Evolutionary conservation across 768 basidiomycete species (phyloP).

Genomic region (Boletus sp.): DNA sequence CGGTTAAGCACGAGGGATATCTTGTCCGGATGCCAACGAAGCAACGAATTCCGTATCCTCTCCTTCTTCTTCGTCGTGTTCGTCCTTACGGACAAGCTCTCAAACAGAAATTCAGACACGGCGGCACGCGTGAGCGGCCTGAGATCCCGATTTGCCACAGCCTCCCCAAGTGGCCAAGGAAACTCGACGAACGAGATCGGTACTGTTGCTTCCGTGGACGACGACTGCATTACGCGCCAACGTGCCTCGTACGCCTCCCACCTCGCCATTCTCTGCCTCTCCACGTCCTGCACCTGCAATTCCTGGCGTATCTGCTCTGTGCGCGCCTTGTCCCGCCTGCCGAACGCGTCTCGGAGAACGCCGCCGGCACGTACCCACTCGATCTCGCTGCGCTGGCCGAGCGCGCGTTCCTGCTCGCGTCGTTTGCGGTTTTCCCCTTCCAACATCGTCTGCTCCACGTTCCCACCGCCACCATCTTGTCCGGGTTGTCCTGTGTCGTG

Average conservation of each 20-base stretch:
- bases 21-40: conserved; percentile 74
- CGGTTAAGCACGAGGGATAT: conserved; percentile 40
- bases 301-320: conserved; percentile 50
- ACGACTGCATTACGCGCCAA: conserved; percentile 44
- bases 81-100: conserved; percentile 41
- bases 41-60: conserved; percentile 54
- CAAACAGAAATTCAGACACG: conserved; percentile 52
- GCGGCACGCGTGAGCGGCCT: conserved; percentile 37
- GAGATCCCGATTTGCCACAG: conserved; percentile 19
- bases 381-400: conserved; percentile 49
- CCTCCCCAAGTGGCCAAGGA: conserved; percentile 56
- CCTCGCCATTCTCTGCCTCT: conserved; percentile 35
- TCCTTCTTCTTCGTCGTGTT: conserved; percentile 47
- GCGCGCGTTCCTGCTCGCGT: conserved; percentile 37
- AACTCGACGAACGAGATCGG: conserved; percentile 48
- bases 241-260: conserved; percentile 56
- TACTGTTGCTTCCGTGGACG: conserved; percentile 22
- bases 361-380: conserved; percentile 63
- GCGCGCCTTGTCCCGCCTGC: conserved; percentile 48
- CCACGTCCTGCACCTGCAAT: conserved; percentile 43
- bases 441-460: background rate
- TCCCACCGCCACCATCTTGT: background rate
- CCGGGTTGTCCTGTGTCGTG: background rate
- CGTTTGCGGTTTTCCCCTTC: conserved; percentile 21
- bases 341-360: conserved; percentile 48